Evolutionary conservation across 352 stramenopile genomes (phyloP), one percentile per base, ranked within the genome.

Genomic region (Phytophthora foliorum): DNA sequence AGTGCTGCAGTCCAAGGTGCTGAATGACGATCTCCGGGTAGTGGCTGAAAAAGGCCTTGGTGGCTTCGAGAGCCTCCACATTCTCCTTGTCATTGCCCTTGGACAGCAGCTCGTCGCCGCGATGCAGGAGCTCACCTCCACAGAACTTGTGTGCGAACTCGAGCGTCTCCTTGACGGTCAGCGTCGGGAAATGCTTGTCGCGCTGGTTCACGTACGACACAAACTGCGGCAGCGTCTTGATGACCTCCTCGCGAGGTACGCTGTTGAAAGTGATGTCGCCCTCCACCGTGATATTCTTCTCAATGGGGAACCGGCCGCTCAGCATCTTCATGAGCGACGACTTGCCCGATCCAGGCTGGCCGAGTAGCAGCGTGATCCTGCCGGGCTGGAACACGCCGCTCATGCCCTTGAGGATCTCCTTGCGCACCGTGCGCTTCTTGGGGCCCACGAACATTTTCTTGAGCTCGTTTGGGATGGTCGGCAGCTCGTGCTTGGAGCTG

Each of bases 111-210:
- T n/a, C n/a, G n/a, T n/a, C n/a, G n/a, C n/a, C n/a, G n/a, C n/a
- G n/a, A n/a, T n/a, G n/a, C n/a, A n/a, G n/a, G n/a, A n/a, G n/a
- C n/a, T n/a, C n/a, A n/a, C n/a, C n/a, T n/a, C n/a, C n/a, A n/a
- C 61, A 80, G 46, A 72, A 83, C 19, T 44, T 31, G 63, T 86
- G 64, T 0, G 82, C 75, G 57, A 88, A 90, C 52, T 78, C 55
- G 3, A 89, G 66, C 29, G 81, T 90, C 62, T 90, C 81, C 48
- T 77, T 69, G 17, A 89, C 81, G 2, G 81, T 88, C 9, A 89
- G 63, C 11, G 57, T 84, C 2, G 81, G 72, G 16, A 78, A 84
- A 52, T 90, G 81, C 32, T 81, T 77, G 55, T 89, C 80, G 1
- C 44, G 64, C 56, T 90, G 80, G 32, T 50, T 66, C 48, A 86